Evolutionary conservation across 768 basidiomycete species (phyloP).

Genomic region (Podaxis pistillaris): DNA sequence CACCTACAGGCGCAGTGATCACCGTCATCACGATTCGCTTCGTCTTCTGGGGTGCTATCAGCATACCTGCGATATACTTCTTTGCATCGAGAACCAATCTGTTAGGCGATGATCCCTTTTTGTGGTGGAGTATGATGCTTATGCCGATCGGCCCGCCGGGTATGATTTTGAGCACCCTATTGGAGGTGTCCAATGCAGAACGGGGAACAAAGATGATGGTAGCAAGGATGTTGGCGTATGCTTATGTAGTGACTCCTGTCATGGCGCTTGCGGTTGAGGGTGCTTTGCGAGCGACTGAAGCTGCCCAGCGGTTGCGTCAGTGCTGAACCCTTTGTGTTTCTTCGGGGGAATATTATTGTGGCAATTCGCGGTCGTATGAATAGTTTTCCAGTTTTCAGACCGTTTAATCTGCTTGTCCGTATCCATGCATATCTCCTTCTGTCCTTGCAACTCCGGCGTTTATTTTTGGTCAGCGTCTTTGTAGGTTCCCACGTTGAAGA

Average conservation of each 20-base stretch:
- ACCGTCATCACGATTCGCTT: slow-evolving; percentile 10
- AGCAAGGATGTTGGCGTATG: slow-evolving; percentile 11
- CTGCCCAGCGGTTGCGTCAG: neutral
- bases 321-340: neutral
- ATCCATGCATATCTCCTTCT: no score
- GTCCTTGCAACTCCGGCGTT: no score
- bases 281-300: slow-evolving; percentile 8
- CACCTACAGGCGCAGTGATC: neutral
- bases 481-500: neutral
- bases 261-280: slow-evolving; percentile 10
- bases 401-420: no score
- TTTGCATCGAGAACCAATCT: slow-evolving; percentile 5
- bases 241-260: slow-evolving; percentile 10
- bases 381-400: neutral
- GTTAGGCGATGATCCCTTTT: slow-evolving; percentile 7
- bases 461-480: neutral
- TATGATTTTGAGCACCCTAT: slow-evolving; percentile 7
- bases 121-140: slow-evolving; percentile 17
- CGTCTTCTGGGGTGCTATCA: slow-evolving; percentile 6
- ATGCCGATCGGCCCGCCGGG: slow-evolving; percentile 16
- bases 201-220: slow-evolving; percentile 14
- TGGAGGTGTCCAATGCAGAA: slow-evolving; percentile 1
- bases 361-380: neutral
- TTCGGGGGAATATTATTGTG: neutral
- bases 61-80: slow-evolving; percentile 11